Base-by-base conservation (phyloP, 139 green algal genomes). In the Chlorella sp. region DNA sequence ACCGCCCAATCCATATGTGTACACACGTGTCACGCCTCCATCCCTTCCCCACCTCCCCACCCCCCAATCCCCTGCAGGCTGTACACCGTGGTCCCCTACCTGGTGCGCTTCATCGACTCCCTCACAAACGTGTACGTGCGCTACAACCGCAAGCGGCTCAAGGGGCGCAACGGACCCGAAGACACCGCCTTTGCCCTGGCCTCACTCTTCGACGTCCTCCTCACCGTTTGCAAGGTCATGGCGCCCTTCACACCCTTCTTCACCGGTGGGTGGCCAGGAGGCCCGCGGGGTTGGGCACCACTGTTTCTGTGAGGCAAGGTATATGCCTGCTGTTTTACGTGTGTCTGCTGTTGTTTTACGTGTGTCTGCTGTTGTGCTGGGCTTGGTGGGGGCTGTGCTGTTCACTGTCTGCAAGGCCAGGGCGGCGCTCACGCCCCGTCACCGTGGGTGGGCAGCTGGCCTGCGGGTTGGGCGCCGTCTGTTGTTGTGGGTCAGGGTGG, bases 51-150 rank as follows among this genome's bases (percentile, higher is more conserved):
- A n/a, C n/a, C n/a, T n/a, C n/a, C n/a, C 9, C 48, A 57, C 48
- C 48, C 48, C 5, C 48, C 48, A 16, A 9, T 57, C 9, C n/a
- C n/a, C 9, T 22, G 18, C 87, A 90, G 96, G n/a, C 95, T 99
- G 81, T 99, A 99, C 95, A 99, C 98, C 5, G 97, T 99, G 77
- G 96, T 99, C 82, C 97, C 97, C 16, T 95, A 94, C 92, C 94
- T 99, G 85, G 96, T 97, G 79, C 95, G 96, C 83, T 99, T 99
- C 95, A 98, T 99, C 83, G 98, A 99, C 60, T 91, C 92, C 75
- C 94, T 99, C 34, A 99, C 98, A 85, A 99, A 99, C 92, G 95
- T 99, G 78, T 99, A 99, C 91, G 98, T 99, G 87, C 94, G 98
- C 40, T 99, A 97, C 94, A 99, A 99, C 95, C 95, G 98, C 88